phyloP scores from a whole-genome alignment of 306 rosid species.

The Inga leiocalycina region DNA sequence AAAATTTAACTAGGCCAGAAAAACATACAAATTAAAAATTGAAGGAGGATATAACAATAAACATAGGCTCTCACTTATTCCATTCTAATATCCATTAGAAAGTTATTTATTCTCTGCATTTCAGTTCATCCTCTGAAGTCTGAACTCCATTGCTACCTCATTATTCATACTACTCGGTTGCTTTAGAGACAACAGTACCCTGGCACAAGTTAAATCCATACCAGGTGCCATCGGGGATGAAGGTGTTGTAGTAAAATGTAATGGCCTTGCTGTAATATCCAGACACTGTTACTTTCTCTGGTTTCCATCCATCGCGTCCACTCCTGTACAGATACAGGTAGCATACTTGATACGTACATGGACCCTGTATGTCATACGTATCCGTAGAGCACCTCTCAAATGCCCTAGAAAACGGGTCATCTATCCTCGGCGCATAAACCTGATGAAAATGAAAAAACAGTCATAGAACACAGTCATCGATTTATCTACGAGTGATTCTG shows the following conservation, averaged over 20 bases:
- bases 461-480: not conserved
- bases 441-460: conserved; percentile 6
- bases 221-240: conserved; percentile 66
- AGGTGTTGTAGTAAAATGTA: conserved; percentile 56
- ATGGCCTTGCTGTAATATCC: conserved; percentile 44
- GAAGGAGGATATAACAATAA: no score
- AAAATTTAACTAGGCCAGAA: no score
- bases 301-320: conserved; percentile 87
- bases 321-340: conserved; percentile 66
- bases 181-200: conserved; percentile 28
- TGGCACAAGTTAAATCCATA: conserved; percentile 70
- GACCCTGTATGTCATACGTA: conserved; percentile 67
- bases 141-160: not conserved
- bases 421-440: conserved; percentile 77
- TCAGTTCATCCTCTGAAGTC: not conserved
- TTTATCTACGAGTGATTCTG: not conserved
- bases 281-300: conserved; percentile 60
- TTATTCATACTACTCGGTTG: not conserved
- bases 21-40: no score
- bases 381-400: conserved; percentile 87
- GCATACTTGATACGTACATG: conserved; percentile 71
- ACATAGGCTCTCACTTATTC: not conserved
- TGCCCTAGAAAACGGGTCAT: conserved; percentile 60
- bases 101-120: not conserved
- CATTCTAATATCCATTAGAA: not conserved